Base-by-base conservation (phyloP, 495 filamentous ascomycete genomes). In the Penicillium paxilli region DNA sequence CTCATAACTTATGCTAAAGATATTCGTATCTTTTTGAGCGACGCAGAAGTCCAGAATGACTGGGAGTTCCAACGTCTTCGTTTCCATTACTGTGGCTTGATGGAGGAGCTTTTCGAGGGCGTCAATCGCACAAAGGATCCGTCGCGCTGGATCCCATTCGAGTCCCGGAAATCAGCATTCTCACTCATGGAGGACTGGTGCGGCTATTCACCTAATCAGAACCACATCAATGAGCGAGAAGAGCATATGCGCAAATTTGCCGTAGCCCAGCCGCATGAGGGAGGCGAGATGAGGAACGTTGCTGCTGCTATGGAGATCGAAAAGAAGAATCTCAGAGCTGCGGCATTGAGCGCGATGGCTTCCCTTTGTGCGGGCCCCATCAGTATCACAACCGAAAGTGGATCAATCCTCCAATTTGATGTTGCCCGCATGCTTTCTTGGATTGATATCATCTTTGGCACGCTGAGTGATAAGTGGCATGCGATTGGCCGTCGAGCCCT, bases 111-210 rank as follows among this genome's bases (percentile, higher is more conserved):
- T 0, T 97, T 94, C 56, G 91, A 96, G 57, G 90, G 90, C 11
- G 87, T 96, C 54, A 96, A 94, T 61, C 85, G 89, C 32, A 91
- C 91, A 0, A 86, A 85, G 56, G 90, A 96, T 58, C 87, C 92
- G 4, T 85, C 88, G 2, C 81, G 89, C 19, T 98, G 92, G 90
- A 92, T 98, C 77, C 89, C 95, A 0, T 98, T 98, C 57, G 94
- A 97, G 65, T 88, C 91, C 0, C 79, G 94, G 21, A 92, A 96
- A 63, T 96, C 94, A 9, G 85, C 92, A 5, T 98, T 98, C 64
- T 86, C 92, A 5, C 71, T 98, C 26, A 98, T 98, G 92, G 93
- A 98, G 66, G 93, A 98, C 51, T 98, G 94, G 94, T 98, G 95
- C 72, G 94, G 95, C 0, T 95, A 94, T 67, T 96, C 94, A 0